phyloP scores from a whole-genome alignment of 2,329 filamentous ascomycete species.

The Stagonosporopsis rhizophila region DNA sequence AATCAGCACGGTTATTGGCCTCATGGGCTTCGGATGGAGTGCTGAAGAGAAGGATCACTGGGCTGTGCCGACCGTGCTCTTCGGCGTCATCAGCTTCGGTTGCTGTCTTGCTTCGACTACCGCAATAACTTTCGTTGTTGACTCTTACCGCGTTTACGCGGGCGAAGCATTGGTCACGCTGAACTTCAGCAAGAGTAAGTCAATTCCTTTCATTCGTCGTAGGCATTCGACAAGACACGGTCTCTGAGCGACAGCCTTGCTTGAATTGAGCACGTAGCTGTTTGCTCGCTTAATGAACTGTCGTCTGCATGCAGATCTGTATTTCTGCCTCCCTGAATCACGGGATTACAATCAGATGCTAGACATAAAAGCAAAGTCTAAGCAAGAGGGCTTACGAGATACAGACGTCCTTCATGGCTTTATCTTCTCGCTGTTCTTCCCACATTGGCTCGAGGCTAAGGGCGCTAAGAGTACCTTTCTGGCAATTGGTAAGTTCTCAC shows the following conservation, averaged over 20 bases:
- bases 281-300: too few species aligned
- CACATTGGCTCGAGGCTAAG: slow-evolving; percentile 73
- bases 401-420: slow-evolving; percentile 83
- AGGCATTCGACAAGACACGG: neutral
- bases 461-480: slow-evolving; percentile 82
- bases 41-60: slow-evolving; percentile 75
- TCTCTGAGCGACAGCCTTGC: too few species aligned
- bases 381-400: neutral
- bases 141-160: slow-evolving; percentile 91
- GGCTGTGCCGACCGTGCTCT: slow-evolving; percentile 94
- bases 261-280: too few species aligned
- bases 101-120: slow-evolving; percentile 91
- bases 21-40: slow-evolving; percentile 98
- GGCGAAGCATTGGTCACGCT: slow-evolving; percentile 93
- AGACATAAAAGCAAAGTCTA: neutral
- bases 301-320: too few species aligned
- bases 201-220: neutral
- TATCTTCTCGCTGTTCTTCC: slow-evolving; percentile 79
- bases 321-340: too few species aligned
- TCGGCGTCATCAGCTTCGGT: slow-evolving; percentile 89
- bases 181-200: slow-evolving; percentile 85
- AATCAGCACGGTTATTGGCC: slow-evolving; percentile 78
- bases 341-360: too few species aligned
- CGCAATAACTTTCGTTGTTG: slow-evolving; percentile 90
- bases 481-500: slow-evolving; percentile 58